Evolutionary conservation across 164 flowering plant species (phyloP), one percentile per base, ranked within the genome.

Genomic region (Protea cynaroides): DNA sequence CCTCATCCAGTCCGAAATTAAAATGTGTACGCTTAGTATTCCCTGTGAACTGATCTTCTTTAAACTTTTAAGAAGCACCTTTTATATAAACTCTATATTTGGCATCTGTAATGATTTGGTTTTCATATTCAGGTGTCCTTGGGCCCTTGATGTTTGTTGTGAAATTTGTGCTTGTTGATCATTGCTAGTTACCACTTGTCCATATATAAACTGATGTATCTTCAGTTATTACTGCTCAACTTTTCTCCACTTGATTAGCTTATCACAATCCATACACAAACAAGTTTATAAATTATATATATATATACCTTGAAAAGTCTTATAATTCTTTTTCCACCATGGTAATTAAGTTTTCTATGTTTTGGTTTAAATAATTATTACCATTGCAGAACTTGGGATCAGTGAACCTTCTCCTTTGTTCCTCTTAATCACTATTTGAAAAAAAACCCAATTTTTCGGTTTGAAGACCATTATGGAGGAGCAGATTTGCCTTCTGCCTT

Each of bases 141-240:
- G 62, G 97, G 99, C 57, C 99, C n/a, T 76, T 95, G 81, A 85
- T 82, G 89, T 81, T 89, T 81, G 89, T 96, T 65, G 85, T 96
- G 55, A 83, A 52, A 55, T 92, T 95, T 86, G 99, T 95, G 58
- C 97, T 95, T 63, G 99, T 95, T 74, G 99, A 95, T 74, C 96
- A 92, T 80, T 95, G 92, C 81, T 97, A 95, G 74, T 76, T 95
- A 62, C 97, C 99, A 44, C 94, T 95, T 25, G 97, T 95, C 40
- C 89, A 89, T 85, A 97, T 89, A n/a, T n/a, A n/a, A n/a, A n/a
- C n/a, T n/a, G n/a, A 72, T 14, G 17, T 12, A 29, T 17, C 54
- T 53, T 21, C 25, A 37, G 53, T 73, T 70, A 24, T 62, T 23
- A 18, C 4, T 63, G 18, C 40, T 62, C 46, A 58, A 59, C 13